These are phyloP conservation scores for Cunninghamia lanceolata DNA, from an alignment of 75 land plant genomes.

Conservation along the genomic window DNA sequence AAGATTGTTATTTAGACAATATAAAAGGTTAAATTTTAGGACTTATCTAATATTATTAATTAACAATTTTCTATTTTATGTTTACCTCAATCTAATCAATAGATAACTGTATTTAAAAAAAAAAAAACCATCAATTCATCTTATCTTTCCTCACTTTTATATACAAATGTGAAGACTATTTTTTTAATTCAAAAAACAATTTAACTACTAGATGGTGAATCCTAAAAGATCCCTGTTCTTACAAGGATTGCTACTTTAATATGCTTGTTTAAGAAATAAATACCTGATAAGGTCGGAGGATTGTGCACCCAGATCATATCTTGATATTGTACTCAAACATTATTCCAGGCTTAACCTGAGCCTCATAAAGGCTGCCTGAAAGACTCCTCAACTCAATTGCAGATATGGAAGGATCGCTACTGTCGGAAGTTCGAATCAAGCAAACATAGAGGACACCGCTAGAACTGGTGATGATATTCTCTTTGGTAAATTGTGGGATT, in stretches of 20 bases:
- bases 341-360: neutral
- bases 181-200: neutral
- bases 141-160: neutral
- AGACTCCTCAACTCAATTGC: neutral
- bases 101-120: too few species aligned
- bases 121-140: too few species aligned
- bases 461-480: neutral
- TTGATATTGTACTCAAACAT: neutral
- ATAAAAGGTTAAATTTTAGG: too few species aligned
- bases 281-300: neutral
- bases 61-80: neutral
- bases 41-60: neutral
- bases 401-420: neutral
- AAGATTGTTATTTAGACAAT: too few species aligned
- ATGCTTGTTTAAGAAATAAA: neutral
- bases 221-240: neutral
- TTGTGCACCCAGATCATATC: neutral
- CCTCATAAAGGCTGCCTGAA: neutral
- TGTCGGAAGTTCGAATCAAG: neutral
- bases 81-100: too few species aligned
- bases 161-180: neutral
- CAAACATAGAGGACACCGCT: neutral
- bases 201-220: too few species aligned
- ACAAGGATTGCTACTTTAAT: neutral
- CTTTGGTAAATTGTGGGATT: neutral